Evolutionary conservation across 2,329 filamentous ascomycete genomes (phyloP).

Genomic region (Pseudogymnoascus verrucosus): DNA sequence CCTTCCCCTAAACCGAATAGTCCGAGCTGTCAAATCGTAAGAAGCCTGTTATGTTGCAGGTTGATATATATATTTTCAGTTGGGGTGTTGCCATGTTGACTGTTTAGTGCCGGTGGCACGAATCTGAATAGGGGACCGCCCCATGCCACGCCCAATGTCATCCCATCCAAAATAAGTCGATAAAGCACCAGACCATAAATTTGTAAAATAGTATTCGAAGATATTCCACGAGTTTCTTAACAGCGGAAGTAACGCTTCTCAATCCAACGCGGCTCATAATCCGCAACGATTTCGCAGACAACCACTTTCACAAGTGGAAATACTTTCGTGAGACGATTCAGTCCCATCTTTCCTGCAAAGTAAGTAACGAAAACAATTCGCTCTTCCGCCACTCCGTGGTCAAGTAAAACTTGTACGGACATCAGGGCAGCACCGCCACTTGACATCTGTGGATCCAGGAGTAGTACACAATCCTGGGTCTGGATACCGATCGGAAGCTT

Average conservation of each 20-base stretch:
- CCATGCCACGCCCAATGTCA: neutral
- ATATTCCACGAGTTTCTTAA: slow-evolving; percentile 33
- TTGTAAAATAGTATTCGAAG: neutral
- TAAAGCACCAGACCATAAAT: neutral
- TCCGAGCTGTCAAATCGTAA: neutral
- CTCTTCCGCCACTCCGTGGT: slow-evolving; percentile 80
- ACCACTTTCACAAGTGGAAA: slow-evolving; percentile 85
- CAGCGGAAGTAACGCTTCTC: slow-evolving; percentile 89
- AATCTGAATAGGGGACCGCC: neutral
- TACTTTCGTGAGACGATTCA: slow-evolving; percentile 79
- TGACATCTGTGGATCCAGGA: slow-evolving; percentile 92
- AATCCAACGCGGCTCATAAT: slow-evolving; percentile 81
- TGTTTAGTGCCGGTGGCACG: neutral
- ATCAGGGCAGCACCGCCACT: slow-evolving; percentile 80
- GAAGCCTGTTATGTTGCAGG: neutral
- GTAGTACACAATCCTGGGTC: slow-evolving; percentile 69
- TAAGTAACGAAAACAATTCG: slow-evolving; percentile 91
- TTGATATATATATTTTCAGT: neutral
- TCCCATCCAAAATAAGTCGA: neutral
- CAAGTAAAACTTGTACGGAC: slow-evolving; percentile 91
- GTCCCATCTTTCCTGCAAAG: slow-evolving; percentile 72
- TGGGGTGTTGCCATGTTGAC: neutral
- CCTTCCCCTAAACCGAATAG: neutral
- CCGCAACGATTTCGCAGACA: slow-evolving; percentile 71
- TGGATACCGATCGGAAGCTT: slow-evolving; percentile 68